Conservation (phyloP, 2,329 filamentous ascomycete genomes). For the Diplodia mutila region DNA sequence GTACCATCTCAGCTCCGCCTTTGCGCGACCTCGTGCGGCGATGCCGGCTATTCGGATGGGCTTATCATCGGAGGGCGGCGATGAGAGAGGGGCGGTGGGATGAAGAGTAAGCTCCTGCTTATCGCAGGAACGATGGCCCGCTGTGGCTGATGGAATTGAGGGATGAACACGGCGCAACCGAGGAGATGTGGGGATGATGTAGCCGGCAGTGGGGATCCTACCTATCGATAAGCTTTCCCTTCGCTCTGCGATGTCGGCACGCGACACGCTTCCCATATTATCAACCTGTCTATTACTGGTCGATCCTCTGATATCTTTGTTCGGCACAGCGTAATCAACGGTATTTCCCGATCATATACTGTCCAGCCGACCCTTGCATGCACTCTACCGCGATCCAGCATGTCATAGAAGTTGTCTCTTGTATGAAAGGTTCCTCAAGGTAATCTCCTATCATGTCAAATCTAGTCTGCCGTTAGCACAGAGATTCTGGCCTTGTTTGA, state of each 20-base stretch:
- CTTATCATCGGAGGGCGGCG: constrained; percentile 22
- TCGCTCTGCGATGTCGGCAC: background rate
- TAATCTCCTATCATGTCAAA: background rate
- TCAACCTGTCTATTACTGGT: background rate
- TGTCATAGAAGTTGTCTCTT: background rate
- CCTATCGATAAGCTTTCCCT: background rate
- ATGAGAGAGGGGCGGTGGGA: background rate
- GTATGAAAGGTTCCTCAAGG: background rate
- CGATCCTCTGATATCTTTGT: background rate
- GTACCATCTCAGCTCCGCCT: background rate
- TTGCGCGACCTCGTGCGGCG: background rate
- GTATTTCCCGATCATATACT: background rate
- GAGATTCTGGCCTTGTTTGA: background rate
- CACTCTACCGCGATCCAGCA: background rate
- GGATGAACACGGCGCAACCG: background rate
- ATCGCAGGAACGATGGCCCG: background rate
- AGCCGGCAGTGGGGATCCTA: background rate
- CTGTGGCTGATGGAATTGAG: constrained; percentile 5
- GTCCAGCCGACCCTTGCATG: background rate
- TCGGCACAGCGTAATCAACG: background rate
- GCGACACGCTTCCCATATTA: background rate
- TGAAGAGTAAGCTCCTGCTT: background rate
- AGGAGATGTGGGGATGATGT: constrained; percentile 4
- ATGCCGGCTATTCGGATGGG: background rate
- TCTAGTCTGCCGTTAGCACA: background rate